Percentiles rank a stretch among this genome's conserved stretches.
These are phyloP conservation scores for Blastobotrys petasosporus DNA, from an alignment of 1,139 yeast species.

Conservation along the genomic window DNA sequence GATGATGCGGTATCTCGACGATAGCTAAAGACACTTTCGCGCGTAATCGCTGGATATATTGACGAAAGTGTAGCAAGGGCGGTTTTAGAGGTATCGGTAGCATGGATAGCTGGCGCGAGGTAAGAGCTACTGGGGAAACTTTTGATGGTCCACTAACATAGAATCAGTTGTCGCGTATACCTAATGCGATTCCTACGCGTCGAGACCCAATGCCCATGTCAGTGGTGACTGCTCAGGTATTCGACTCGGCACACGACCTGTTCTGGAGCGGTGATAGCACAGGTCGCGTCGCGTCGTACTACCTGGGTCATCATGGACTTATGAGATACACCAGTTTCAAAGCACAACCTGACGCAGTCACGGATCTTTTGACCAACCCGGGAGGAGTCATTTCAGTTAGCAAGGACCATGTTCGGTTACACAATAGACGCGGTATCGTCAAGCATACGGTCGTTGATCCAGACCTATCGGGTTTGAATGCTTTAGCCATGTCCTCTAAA, in stretches of 20 bases:
- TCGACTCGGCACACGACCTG: conserved; percentile 68
- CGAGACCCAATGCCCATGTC: conserved; percentile 24
- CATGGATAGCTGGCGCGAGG: conserved; percentile 47
- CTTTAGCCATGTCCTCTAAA: conserved; percentile 31
- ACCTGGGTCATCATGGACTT: conserved; percentile 33
- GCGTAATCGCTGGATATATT: too few relatives aligned
- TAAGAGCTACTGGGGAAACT: conserved; percentile 23
- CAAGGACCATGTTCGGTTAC: conserved; percentile 29
- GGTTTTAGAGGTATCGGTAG: neutral
- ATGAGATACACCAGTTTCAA: conserved; percentile 40
- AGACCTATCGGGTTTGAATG: conserved; percentile 25
- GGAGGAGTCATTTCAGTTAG: conserved; percentile 33
- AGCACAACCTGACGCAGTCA: conserved; percentile 30
- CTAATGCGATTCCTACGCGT: conserved; percentile 25
- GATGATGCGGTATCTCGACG: neutral
- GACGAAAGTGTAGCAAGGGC: conserved; percentile 1
- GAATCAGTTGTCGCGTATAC: conserved; percentile 24
- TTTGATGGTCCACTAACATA: neutral
- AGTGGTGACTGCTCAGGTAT: conserved; percentile 40
- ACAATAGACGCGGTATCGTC: conserved; percentile 34
- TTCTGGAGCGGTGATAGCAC: conserved; percentile 79
- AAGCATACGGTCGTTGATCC: conserved; percentile 28
- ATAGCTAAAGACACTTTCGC: conserved; percentile 1
- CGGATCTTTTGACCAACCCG: conserved; percentile 32
- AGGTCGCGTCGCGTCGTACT: conserved; percentile 46